Evolutionary conservation across 495 filamentous ascomycete genomes (phyloP).

Genomic region (Penicillium crystallinum): DNA sequence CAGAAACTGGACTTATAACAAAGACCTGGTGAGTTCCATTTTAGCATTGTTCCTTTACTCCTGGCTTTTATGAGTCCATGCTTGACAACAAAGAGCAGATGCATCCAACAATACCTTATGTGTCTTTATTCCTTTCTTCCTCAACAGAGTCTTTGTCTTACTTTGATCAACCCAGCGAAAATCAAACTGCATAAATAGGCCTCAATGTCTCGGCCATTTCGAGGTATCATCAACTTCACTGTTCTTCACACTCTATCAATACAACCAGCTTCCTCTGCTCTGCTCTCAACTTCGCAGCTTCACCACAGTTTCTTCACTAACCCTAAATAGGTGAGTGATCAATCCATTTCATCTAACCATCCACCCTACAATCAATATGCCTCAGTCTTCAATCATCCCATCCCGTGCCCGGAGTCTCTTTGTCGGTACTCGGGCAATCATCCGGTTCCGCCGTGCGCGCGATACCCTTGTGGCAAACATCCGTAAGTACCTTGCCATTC

Average conservation of each 20-base stretch:
- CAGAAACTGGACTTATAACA: not conserved
- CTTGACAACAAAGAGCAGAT: not conserved
- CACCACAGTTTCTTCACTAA: not conserved
- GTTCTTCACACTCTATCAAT: not conserved
- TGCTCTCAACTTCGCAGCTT: not conserved
- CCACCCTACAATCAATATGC: not conserved
- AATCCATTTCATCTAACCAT: not conserved
- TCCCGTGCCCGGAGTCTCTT: not conserved
- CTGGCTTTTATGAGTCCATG: not conserved
- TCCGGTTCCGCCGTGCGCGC: not conserved
- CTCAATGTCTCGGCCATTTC: not conserved
- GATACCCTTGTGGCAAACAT: not conserved
- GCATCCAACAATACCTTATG: not conserved
- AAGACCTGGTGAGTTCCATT: not conserved
- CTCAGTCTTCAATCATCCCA: not conserved
- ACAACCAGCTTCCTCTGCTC: not conserved
- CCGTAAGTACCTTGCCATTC: not conserved
- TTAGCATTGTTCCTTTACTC: not conserved
- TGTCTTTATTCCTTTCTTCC: not conserved
- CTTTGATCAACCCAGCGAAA: not conserved
- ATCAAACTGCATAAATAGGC: not conserved
- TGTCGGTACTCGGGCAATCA: not conserved
- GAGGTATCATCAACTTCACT: not conserved
- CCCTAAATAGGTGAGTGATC: not conserved
- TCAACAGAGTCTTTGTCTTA: not conserved